Evolutionary conservation across 345 rosid species (phyloP).

Genomic region (Arabidopsis arenosa): DNA sequence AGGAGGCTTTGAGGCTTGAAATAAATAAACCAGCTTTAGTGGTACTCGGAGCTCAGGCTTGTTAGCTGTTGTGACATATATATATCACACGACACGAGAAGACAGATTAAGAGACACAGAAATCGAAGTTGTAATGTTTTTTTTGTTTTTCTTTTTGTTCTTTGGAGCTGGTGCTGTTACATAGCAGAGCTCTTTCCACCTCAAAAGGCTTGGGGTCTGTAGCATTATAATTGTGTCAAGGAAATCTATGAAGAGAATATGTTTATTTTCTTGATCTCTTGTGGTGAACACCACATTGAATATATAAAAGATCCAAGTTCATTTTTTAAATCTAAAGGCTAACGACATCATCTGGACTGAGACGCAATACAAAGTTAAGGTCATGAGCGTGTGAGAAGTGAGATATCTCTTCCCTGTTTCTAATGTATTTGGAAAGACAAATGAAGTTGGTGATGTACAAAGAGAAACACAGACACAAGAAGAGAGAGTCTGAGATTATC

Average conservation of each 20-base stretch:
- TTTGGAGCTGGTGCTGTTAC: constrained; percentile 36
- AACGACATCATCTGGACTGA: constrained; percentile 13
- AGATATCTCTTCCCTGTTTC: constrained; percentile 29
- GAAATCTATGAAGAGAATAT: constrained; percentile 29
- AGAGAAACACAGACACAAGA: constrained; percentile 27
- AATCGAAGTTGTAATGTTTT: constrained; percentile 32
- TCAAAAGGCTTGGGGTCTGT: constrained; percentile 32
- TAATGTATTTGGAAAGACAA: constrained; percentile 20
- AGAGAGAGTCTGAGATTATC: constrained; percentile 1
- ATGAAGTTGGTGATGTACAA: constrained; percentile 28
- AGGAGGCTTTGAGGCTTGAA: constrained; percentile 19
- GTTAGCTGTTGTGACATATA: constrained; percentile 34
- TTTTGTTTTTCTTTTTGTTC: constrained; percentile 2
- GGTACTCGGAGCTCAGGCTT: constrained; percentile 31
- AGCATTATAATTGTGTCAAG: constrained; percentile 34
- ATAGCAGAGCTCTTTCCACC: constrained; percentile 30
- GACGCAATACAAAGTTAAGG: constrained; percentile 26
- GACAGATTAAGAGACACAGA: constrained; percentile 21
- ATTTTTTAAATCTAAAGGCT: not conserved
- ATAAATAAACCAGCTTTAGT: constrained; percentile 20
- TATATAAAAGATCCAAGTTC: not conserved
- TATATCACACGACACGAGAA: constrained; percentile 41
- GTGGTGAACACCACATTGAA: not conserved
- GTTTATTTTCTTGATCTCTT: constrained; percentile 22
- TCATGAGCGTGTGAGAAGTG: constrained; percentile 20